Evolutionary conservation across 805 yeast species (phyloP).

Genomic region (Cyberlindnera nakhonratchasimensis): DNA sequence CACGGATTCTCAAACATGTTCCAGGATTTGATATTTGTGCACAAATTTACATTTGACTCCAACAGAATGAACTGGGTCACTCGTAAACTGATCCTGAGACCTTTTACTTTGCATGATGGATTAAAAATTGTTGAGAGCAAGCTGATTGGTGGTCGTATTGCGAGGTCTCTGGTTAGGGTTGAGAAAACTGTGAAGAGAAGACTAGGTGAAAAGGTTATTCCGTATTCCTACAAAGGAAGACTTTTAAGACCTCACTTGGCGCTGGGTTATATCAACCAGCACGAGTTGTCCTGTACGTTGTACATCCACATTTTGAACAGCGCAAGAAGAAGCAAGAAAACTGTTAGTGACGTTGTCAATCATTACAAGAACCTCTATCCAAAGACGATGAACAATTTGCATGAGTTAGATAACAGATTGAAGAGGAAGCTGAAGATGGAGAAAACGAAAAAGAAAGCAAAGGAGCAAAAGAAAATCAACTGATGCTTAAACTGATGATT

Average conservation of each 20-base stretch:
- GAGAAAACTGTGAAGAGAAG: slow-evolving; percentile 16
- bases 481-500: slow-evolving; percentile 1
- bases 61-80: slow-evolving; percentile 32
- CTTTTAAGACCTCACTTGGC: slow-evolving; percentile 28
- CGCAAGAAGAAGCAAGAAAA: slow-evolving; percentile 9
- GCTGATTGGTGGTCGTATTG: slow-evolving; percentile 36
- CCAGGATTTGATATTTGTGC: slow-evolving; percentile 24
- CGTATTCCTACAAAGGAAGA: slow-evolving; percentile 24
- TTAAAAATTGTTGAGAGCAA: slow-evolving; percentile 29
- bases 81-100: slow-evolving; percentile 26
- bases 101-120: slow-evolving; percentile 30
- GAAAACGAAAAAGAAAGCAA: background rate
- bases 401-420: slow-evolving; percentile 19
- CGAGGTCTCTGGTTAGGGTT: slow-evolving; percentile 11
- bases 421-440: slow-evolving; percentile 4
- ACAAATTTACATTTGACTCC: slow-evolving; percentile 31
- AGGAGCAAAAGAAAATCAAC: too few relatives aligned
- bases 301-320: slow-evolving; percentile 25
- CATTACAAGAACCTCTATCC: slow-evolving; percentile 28
- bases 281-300: slow-evolving; percentile 22
- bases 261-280: slow-evolving; percentile 26
- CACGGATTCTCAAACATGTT: slow-evolving; percentile 13
- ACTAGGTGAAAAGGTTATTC: slow-evolving; percentile 16
- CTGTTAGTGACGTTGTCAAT: slow-evolving; percentile 13
- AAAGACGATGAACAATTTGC: slow-evolving; percentile 30